Percentiles rank a stretch among this genome's conserved stretches.
Evolutionary conservation across 179 eudicot species (phyloP).

Genomic region (Spergularia azorica): DNA sequence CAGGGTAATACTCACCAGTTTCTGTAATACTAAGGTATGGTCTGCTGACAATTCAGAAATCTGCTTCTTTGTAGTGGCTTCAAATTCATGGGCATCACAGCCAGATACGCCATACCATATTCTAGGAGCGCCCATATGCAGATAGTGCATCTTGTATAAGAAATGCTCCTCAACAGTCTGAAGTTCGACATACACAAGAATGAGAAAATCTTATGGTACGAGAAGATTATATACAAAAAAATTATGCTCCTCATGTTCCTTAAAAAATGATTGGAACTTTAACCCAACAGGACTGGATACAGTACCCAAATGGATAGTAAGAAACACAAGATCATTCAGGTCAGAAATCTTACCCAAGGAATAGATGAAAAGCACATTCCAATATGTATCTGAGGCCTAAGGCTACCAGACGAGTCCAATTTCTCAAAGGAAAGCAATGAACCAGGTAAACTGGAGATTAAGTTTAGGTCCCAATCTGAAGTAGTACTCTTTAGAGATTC

Average conservation of each 20-base stretch:
- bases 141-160: constrained; percentile 59
- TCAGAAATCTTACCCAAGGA: constrained; percentile 71
- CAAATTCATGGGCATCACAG: constrained; percentile 46
- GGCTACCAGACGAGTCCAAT: constrained; percentile 33
- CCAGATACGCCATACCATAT: constrained; percentile 77
- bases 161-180: constrained; percentile 72
- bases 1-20: constrained; percentile 47
- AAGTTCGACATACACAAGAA: constrained; percentile 18
- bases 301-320: not conserved
- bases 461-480: constrained; percentile 71
- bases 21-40: constrained; percentile 42
- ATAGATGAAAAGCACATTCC: constrained; percentile 93
- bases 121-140: constrained; percentile 68
- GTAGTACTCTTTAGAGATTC: constrained; percentile 33
- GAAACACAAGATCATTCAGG: not conserved
- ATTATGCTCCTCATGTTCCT: not conserved
- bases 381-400: constrained; percentile 53
- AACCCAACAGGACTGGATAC: not conserved
- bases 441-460: constrained; percentile 58
- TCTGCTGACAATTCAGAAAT: constrained; percentile 34
- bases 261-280: not conserved
- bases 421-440: constrained; percentile 76
- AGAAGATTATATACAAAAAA: constrained; percentile 9
- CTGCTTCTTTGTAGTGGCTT: constrained; percentile 51
- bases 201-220: not conserved